Evolutionary conservation across 257 asterid species (phyloP), one percentile per base, ranked within the genome.

Genomic region (Fraxinus pennsylvanica): DNA sequence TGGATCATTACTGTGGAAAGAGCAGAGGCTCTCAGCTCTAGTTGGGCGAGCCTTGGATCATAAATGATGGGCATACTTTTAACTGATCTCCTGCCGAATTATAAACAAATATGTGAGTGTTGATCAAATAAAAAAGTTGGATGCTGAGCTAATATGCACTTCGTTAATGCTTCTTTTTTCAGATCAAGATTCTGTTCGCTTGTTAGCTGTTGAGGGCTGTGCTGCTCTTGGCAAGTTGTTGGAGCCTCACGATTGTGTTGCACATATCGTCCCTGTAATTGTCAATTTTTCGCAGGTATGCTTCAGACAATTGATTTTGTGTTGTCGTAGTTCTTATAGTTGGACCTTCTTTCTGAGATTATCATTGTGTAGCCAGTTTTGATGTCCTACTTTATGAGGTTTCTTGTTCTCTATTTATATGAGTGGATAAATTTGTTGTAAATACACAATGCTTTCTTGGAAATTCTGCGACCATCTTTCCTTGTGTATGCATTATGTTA

Each of bases 111-210:
- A 57, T 63, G 36, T 63, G 36, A 10, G 69, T 27, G 36, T 12
- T 27, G 35, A 63, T 63, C 30, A 63, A 63, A 63, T 63, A 22
- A 14, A 27, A 61, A 63, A 27, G 69, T 27, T 27, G 36, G 36
- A 10, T 41, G 73, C 73, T 27, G 41, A 69, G 68, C 66, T 65
- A 43, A 69, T 36, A 65, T 30, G 63, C 25, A 41, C 43, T 74
- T 36, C 74, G 12, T 32, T 27, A 78, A 27, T 68, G 68, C 81
- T 35, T 10, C 32, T 67, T 82, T 39, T 39, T 79, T 17, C 89
- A 93, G 98, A 93, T 89, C 98, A 93, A 85, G 98, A 93, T 81
- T 93, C 98, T 63, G 98, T 93, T 79, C 97, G 98, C 6, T 85
- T 93, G 79, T 86, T 93, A 73, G 98, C 98, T 80, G 98, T 93